Percentiles rank a stretch among this genome's conserved stretches.
Conservation (phyloP, 768 basidiomycete species). For the Termitomyces sp. region DNA sequence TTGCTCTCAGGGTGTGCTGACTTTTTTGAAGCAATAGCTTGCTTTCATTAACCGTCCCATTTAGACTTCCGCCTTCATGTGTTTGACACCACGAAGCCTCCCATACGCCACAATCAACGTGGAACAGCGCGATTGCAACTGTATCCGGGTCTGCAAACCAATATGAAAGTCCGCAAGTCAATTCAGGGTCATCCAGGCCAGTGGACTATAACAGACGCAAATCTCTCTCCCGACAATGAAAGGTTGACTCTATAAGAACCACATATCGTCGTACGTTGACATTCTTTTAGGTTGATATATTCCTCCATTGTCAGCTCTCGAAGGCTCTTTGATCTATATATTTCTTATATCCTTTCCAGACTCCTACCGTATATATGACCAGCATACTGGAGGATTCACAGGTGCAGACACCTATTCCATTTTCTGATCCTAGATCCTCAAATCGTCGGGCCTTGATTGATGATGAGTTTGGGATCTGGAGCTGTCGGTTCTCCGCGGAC, state of each 20-base stretch:
- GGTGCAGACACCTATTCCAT: constrained; percentile 57
- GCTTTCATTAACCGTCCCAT: neutral
- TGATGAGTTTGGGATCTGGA: constrained; percentile 77
- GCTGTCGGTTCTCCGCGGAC: constrained; percentile 93
- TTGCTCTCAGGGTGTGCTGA: constrained; percentile 68
- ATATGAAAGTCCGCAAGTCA: constrained; percentile 47
- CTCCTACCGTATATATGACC: constrained; percentile 70
- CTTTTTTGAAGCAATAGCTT: neutral
- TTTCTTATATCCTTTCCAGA: constrained; percentile 33
- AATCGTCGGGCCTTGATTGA: constrained; percentile 34
- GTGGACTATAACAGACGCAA: constrained; percentile 96
- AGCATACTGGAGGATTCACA: constrained; percentile 59
- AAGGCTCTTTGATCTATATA: neutral
- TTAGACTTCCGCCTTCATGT: constrained; percentile 86
- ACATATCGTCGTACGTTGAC: neutral
- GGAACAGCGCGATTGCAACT: constrained; percentile 2
- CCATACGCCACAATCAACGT: constrained; percentile 17
- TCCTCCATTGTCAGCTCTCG: constrained; percentile 67
- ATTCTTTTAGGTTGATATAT: constrained; percentile 72
- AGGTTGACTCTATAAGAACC: constrained; percentile 36
- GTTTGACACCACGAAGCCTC: constrained; percentile 67
- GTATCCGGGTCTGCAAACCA: constrained; percentile 31
- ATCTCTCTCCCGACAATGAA: constrained; percentile 85
- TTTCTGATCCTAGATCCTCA: constrained; percentile 41
- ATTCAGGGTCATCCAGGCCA: constrained; percentile 72